These are phyloP conservation scores for Leccinum longicurvipes DNA, from an alignment of 768 basidiomycete genomes.

Conservation along the genomic window DNA sequence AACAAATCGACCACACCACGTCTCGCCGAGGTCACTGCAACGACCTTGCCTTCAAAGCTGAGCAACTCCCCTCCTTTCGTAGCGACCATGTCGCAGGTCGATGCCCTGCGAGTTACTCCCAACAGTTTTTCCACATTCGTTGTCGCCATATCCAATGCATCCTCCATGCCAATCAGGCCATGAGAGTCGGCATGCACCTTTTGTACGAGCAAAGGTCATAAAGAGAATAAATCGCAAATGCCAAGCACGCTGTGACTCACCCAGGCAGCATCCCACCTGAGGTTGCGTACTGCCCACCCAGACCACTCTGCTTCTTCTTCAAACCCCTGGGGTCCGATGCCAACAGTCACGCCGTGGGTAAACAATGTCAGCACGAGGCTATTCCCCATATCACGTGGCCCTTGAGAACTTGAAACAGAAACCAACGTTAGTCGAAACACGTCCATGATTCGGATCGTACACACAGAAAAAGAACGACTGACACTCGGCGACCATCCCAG, in stretches of 20 bases:
- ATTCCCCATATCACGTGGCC: constrained; percentile 65
- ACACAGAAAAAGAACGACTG: constrained; percentile 15
- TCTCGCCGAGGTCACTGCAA: constrained; percentile 38
- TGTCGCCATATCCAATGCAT: constrained; percentile 40
- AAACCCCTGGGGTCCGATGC: constrained; percentile 44
- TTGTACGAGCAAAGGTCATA: background rate
- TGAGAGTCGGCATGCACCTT: constrained; percentile 36
- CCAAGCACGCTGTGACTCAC: too few relatives aligned
- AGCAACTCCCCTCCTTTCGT: constrained; percentile 39
- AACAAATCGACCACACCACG: constrained; percentile 38
- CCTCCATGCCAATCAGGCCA: constrained; percentile 38
- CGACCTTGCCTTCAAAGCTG: constrained; percentile 44
- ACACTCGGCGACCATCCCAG: constrained; percentile 72
- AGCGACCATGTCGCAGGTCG: constrained; percentile 37
- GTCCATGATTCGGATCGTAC: background rate
- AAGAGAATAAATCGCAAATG: constrained; percentile 24
- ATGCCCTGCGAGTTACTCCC: constrained; percentile 28
- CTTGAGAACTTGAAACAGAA: constrained; percentile 48
- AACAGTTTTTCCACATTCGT: constrained; percentile 43
- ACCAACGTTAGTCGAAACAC: background rate
- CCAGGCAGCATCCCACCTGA: constrained; percentile 85
- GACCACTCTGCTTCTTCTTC: constrained; percentile 63
- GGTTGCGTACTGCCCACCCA: constrained; percentile 83
- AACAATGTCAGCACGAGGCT: constrained; percentile 65
- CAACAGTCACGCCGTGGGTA: constrained; percentile 60